Base-by-base conservation (phyloP, 176 grass and related monocot species). In the Bothriochloa decipiens region DNA sequence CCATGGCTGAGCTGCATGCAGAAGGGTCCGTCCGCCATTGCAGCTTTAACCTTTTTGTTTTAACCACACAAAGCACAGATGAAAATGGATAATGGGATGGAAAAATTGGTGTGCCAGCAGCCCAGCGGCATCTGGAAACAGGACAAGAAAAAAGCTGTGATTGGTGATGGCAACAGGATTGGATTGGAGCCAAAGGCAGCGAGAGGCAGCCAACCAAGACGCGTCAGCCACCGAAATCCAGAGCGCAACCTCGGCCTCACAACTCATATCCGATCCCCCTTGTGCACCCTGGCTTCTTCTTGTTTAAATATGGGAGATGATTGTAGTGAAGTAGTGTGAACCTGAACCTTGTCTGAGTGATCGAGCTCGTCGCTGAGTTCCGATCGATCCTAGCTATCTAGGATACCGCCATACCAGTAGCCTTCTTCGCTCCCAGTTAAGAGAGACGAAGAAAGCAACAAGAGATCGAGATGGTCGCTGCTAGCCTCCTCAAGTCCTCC, bases 401-500 rank as follows among this genome's bases (percentile, higher is more conserved):
- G 58, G n/a, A 62, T 26, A 62, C 58, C 40, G 1, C 36, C 2
- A 72, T 22, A 7, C 26, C 26, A 7, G 4, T 15, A 65, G 62
- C 28, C 62, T 26, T 62, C 58, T 62, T 62, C 58, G 12, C 9
- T 62, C 8, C 58, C 25, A 62, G n/a, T 25, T 4, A 15, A 2
- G 29, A 29, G 61, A 58, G 47, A 29, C 3, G 2, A 45, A 10
- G 42, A 45, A 11, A 45, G 58, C 58, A 62, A 62, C 58, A 46
- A 13, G 23, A 45, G 41, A 4, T 8, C 5, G 39, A 42, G 40
- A 98, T 98, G 95, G 91, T 89, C 10, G 93, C 95, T 80, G 89
- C 91, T 33, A 81, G 91, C 65, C 79, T 98, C 22, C 89, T 98
- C 89, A 95, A 91, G 80, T 95, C 95, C 61, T 98, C 95, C 35